Conservation (phyloP, 2,329 filamentous ascomycete genomes). For the Trichoderma aggressivum region DNA sequence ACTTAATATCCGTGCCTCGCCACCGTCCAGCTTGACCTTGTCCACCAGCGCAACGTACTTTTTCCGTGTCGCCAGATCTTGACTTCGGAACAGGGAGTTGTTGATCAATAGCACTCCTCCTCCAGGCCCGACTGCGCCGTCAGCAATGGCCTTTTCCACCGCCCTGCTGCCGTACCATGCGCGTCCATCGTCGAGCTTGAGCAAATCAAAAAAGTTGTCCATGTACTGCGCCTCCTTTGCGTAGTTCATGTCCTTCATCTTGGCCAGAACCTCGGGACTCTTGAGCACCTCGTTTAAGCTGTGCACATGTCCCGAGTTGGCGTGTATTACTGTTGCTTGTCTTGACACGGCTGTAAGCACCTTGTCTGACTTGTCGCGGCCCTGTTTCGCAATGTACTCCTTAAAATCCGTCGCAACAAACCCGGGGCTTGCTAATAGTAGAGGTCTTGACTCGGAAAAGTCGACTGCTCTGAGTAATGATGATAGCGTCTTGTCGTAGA, state of each 20-base stretch:
- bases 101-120: conserved; percentile 83
- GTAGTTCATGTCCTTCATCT: conserved; percentile 84
- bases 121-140: conserved; percentile 83
- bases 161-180: conserved; percentile 88
- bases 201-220: conserved; percentile 74
- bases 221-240: conserved; percentile 78
- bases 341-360: conserved; percentile 59
- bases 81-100: conserved; percentile 80
- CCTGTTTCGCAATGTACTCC: conserved; percentile 65
- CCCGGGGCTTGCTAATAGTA: conserved; percentile 84
- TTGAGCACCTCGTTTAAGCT: conserved; percentile 83
- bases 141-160: conserved; percentile 76
- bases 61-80: conserved; percentile 71
- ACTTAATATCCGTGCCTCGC: conserved; percentile 84
- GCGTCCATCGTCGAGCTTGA: conserved; percentile 80
- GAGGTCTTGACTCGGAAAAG: conserved; percentile 63
- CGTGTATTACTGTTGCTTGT: conserved; percentile 72
- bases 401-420: conserved; percentile 82
- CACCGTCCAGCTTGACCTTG: conserved; percentile 79
- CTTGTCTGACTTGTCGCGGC: conserved; percentile 61
- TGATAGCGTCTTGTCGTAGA: conserved; percentile 73
- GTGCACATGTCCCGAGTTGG: conserved; percentile 81
- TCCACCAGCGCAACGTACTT: conserved; percentile 85
- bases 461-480: conserved; percentile 77
- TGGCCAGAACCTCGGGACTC: conserved; percentile 70